Base-by-base conservation (phyloP, 2,329 filamentous ascomycete species). In the Sporothrix brasiliensis region DNA sequence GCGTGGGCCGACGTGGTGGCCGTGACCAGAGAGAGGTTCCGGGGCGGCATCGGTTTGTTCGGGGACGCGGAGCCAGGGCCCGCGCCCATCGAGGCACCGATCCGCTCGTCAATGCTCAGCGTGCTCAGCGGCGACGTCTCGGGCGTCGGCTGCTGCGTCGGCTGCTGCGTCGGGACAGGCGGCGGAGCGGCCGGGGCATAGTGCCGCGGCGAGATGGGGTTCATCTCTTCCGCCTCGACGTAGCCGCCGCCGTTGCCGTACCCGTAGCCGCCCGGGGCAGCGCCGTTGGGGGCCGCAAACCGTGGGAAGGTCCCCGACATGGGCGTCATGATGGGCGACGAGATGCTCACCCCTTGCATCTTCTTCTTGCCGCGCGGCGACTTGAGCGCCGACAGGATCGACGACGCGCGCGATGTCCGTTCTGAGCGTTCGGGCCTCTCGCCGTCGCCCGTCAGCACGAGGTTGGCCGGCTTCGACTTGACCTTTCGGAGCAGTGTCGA, bases 281-380 rank as follows among this genome's bases (percentile, higher is more conserved):
- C 34, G 34, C 34, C 34, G 34, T 34, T 34, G 34, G 34, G 34
- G 6, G 34, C 34, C 34, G 34, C 44, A 39, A 14, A 14, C n/a
- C 82, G 81, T 1, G 86, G 85, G 74, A 89, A 90, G 2, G 84
- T 87, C 2, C 81, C 83, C 2, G 88, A 87, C 80, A 85, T 85
- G 16, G 88, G 88, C 10, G 88, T 90, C 82, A 88, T 85, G 74
- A 90, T 88, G 67, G 88, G 88, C 1, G 88, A 88, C 14, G 88
- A 90, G 75, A 90, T 90, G 76, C 78, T 85, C 73, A 90, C 78
- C 24, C 81, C 84, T 75, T 83, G 85, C 68, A 81, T 78, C 72
- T 83, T 86, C 79, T 84, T 86, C 79, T 83, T 85, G 73, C 81
- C 85, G 73, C 81, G 82, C 6, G 88, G 88, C 21, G 88, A 90